Conservation (phyloP, 371 early-diverging fungal genomes). For the Apophysomyces sp. region DNA sequence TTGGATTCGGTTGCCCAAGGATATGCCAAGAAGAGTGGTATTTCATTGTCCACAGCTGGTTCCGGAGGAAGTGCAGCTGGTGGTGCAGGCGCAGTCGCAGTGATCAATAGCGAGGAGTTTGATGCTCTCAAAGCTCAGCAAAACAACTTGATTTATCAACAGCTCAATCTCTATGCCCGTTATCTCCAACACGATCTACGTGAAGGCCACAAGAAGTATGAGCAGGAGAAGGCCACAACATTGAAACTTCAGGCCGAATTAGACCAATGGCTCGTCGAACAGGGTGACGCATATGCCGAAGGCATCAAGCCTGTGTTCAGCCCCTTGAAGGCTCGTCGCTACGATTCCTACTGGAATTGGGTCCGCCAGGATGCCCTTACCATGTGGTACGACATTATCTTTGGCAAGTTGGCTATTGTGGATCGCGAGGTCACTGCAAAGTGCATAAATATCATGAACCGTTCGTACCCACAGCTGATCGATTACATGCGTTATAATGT, state of each 20-base stretch:
- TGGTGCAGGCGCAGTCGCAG: slow-evolving; percentile 62
- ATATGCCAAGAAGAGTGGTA: slow-evolving; percentile 81
- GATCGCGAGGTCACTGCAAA: slow-evolving; percentile 93
- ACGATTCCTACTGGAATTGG: slow-evolving; percentile 98
- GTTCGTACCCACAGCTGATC: slow-evolving; percentile 78
- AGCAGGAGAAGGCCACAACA: slow-evolving; percentile 66
- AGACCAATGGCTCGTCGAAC: slow-evolving; percentile 89
- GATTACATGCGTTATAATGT: slow-evolving; percentile 88
- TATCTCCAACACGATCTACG: slow-evolving; percentile 88
- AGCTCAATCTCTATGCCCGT: slow-evolving; percentile 86
- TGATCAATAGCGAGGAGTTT: slow-evolving; percentile 90
- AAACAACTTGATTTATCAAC: slow-evolving; percentile 77
- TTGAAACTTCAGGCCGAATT: slow-evolving; percentile 78
- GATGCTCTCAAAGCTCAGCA: slow-evolving; percentile 81
- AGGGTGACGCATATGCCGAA: slow-evolving; percentile 84
- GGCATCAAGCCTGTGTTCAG: slow-evolving; percentile 88
- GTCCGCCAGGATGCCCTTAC: slow-evolving; percentile 90
- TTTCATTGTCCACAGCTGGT: slow-evolving; percentile 66
- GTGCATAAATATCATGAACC: slow-evolving; percentile 92
- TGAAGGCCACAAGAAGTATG: slow-evolving; percentile 72
- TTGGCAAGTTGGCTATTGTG: slow-evolving; percentile 85
- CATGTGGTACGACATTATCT: slow-evolving; percentile 91
- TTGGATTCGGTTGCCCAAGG: slow-evolving; percentile 76
- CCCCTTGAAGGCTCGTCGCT: slow-evolving; percentile 82
- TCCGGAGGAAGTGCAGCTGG: slow-evolving; percentile 58